A percentile compares a stretch with the other conserved stretches of the same genome.
These are phyloP conservation scores for Lolium rigidum DNA, from an alignment of 176 grass and related monocot species.

Conservation along the genomic window DNA sequence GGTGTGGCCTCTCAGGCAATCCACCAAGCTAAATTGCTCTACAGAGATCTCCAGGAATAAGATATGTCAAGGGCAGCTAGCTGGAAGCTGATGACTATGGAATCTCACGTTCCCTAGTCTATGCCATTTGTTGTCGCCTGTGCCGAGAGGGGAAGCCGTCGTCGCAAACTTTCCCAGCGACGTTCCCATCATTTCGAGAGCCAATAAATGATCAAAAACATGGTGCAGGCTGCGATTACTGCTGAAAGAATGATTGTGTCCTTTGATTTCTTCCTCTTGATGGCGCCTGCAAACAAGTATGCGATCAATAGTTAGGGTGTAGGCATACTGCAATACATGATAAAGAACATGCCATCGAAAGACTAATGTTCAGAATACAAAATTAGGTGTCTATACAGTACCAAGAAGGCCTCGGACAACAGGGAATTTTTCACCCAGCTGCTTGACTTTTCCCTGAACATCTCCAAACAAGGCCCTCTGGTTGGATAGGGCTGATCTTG, in stretches of 20 bases:
- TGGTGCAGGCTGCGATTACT: conserved; percentile 84
- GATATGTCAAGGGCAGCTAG: conserved; percentile 11
- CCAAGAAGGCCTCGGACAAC: conserved; percentile 83
- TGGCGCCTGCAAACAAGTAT: conserved; percentile 67
- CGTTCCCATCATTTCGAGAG: conserved; percentile 75
- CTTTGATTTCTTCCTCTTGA: conserved; percentile 95
- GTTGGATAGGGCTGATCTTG: conserved; percentile 65
- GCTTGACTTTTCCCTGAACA: conserved; percentile 96
- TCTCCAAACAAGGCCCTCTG: conserved; percentile 78
- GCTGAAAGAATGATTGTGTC: conserved; percentile 95
- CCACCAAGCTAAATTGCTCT: conserved; percentile 37
- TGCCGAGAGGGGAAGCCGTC: neutral
- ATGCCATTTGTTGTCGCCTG: neutral
- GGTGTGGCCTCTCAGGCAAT: neutral
- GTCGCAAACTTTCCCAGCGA: neutral
- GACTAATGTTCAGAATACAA: neutral
- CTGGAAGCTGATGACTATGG: conserved; percentile 11
- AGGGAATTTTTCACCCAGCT: conserved; percentile 94
- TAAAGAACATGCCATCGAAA: neutral
- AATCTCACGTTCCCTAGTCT: conserved; percentile 2
- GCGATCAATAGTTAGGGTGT: neutral
- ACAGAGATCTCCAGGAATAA: conserved; percentile 39
- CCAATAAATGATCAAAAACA: conserved; percentile 96
- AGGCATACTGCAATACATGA: neutral
- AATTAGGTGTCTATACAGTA: conserved; percentile 41